phyloP scores from a whole-genome alignment of 352 stramenopile genomes.

The Phytophthora melonis region DNA sequence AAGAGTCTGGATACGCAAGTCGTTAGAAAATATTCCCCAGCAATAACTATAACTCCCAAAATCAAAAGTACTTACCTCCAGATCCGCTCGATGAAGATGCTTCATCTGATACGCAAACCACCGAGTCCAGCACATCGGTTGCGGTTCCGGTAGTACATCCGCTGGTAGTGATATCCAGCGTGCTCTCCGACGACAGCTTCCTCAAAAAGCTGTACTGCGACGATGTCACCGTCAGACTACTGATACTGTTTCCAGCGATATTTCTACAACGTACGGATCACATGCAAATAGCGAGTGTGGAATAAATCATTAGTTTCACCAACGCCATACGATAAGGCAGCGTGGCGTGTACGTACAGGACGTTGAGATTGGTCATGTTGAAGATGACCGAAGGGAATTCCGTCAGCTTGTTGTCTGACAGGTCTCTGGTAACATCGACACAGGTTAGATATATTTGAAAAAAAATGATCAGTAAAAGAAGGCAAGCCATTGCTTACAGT shows the following conservation, averaged over 20 bases:
- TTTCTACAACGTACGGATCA: slow-evolving; percentile 38
- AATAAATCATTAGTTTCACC: neutral
- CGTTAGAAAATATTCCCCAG: neutral
- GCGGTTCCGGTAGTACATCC: slow-evolving; percentile 51
- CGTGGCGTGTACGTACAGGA: slow-evolving; percentile 49
- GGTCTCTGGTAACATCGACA: slow-evolving; percentile 43
- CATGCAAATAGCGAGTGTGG: neutral
- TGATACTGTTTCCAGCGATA: slow-evolving; percentile 67
- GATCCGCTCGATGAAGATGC: slow-evolving; percentile 27
- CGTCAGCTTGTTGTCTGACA: slow-evolving; percentile 63
- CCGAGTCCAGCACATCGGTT: slow-evolving; percentile 54
- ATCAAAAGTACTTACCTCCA: slow-evolving; percentile 18
- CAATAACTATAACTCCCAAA: neutral
- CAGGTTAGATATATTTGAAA: neutral
- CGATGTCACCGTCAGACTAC: slow-evolving; percentile 50
- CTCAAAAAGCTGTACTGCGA: slow-evolving; percentile 57
- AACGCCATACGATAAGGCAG: neutral
- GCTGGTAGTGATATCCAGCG: slow-evolving; percentile 46
- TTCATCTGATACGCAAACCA: slow-evolving; percentile 60
- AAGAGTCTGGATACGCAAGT: slow-evolving; percentile 33
- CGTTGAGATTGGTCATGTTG: slow-evolving; percentile 74
- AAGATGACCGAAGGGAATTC: slow-evolving; percentile 67
- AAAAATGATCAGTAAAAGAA: neutral
- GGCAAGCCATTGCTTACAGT: slow-evolving; percentile 38
- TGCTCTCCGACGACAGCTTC: slow-evolving; percentile 50